Conservation (phyloP, 2,329 filamentous ascomycete genomes). For the Phialemonium atrogriseum region DNA sequence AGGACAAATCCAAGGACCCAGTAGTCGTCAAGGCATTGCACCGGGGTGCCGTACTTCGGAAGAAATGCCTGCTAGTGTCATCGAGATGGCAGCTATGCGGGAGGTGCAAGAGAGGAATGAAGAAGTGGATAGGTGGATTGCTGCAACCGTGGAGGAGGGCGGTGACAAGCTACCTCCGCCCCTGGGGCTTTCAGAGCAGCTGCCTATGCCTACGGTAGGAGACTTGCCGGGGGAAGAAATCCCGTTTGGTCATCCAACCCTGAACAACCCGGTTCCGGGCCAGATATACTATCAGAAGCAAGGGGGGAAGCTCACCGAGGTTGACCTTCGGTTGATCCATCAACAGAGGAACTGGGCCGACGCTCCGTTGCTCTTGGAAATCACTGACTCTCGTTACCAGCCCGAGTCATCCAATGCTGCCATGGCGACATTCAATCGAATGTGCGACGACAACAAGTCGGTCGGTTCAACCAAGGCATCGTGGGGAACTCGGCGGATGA, state of each 20-base stretch:
- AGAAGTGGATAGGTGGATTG: conserved; percentile 43
- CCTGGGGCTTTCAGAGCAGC: too few species aligned
- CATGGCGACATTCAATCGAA: conserved; percentile 42
- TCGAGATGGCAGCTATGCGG: conserved; percentile 35
- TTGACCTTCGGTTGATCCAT: conserved; percentile 42
- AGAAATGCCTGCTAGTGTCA: too few species aligned
- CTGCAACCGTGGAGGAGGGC: conserved; percentile 26
- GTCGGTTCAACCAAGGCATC: conserved; percentile 57
- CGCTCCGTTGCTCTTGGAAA: conserved; percentile 36
- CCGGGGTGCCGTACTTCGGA: too few species aligned
- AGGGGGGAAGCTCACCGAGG: conserved; percentile 31
- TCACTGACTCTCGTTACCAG: conserved; percentile 31
- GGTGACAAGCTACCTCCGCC: too few species aligned
- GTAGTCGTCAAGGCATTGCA: too few species aligned
- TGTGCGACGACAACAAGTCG: conserved; percentile 48
- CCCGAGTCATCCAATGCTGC: conserved; percentile 45
- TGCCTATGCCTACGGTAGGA: too few species aligned
- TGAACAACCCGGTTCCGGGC: conserved; percentile 40
- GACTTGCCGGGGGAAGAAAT: conserved; percentile 23
- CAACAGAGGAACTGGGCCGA: conserved; percentile 40
- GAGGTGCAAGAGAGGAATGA: conserved; percentile 37
- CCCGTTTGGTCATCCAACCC: conserved; percentile 35
- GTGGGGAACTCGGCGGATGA: conserved; percentile 43
- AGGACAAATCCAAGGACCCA: too few species aligned
- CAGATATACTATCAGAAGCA: conserved; percentile 39